Evolutionary conservation across 129 eudicot species (phyloP), one percentile per base, ranked within the genome.

Genomic region (Rutidosis leptorrhynchoides): DNA sequence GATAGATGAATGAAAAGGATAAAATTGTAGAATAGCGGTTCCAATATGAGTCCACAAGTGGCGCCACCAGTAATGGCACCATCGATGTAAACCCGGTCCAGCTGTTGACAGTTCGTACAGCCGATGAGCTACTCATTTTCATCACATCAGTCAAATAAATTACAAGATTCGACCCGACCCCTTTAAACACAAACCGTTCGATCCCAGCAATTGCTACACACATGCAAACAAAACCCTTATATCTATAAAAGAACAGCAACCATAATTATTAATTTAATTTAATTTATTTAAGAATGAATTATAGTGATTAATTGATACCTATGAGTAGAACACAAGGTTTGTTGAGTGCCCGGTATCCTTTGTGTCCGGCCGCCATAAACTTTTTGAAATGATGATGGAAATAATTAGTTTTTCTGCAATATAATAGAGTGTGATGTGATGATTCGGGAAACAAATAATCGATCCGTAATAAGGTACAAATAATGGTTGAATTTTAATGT

Each of bases 81-180:
- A 94, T 89, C n/a, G 88, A 94, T 2, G 99, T 94, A 17, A 86
- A 81, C 0, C 99, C 99, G 21, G 85, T 80, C 99, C 99, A 94
- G 55, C 72, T 75, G 26, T 94, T 94, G 19, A 94, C 97, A 29
- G 87, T 82, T 72, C 81, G 75, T 0, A 88, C 99, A 3, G 99
- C 99, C 0, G 95, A 70, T 4, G 99, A 94, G 68, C 85, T 89
- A 69, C 82, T 89, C 99, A 89, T 86, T 40, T 78, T 62, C 83
- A 84, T 70, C 3, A 84, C 90, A 37, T 89, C 90, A 0, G 88
- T 89, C 3, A 94, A 74, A 67, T 94, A 94, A 3, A 88, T 94
- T 55, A 94, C 99, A 58, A 94, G 70, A 78, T 94, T 94, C 8
- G 99, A 94, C 5, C 94, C 97, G 78, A 94, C 99, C 42, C 99